A percentile compares a stretch with the other conserved stretches of the same genome.
Evolutionary conservation across 2,329 filamentous ascomycete genomes (phyloP).

Genomic region (Mycogone perniciosa): DNA sequence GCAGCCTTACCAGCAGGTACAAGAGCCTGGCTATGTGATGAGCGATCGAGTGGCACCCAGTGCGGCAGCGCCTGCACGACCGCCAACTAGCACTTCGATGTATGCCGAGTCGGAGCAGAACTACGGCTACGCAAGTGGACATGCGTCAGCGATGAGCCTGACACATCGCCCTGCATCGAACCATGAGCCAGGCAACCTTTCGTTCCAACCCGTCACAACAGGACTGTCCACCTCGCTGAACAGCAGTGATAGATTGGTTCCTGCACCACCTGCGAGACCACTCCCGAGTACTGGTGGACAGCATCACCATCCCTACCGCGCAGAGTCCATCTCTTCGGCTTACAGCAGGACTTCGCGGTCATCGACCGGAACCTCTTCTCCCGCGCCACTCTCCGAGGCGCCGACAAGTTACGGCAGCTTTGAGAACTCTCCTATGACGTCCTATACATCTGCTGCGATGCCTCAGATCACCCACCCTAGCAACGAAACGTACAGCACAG

Average conservation of each 20-base stretch:
- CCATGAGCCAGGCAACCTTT: constrained; percentile 14
- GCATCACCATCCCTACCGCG: constrained; percentile 19
- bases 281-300: constrained; percentile 14
- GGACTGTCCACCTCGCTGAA: constrained; percentile 10
- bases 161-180: constrained; percentile 14
- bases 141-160: constrained; percentile 12
- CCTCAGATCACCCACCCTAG: background rate
- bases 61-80: constrained; percentile 13
- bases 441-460: constrained; percentile 5
- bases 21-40: constrained; percentile 22
- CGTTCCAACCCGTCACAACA: constrained; percentile 18
- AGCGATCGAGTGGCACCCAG: constrained; percentile 20
- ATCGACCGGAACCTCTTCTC: constrained; percentile 7
- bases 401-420: constrained; percentile 10
- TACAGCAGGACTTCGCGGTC: constrained; percentile 16
- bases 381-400: constrained; percentile 9
- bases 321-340: constrained; percentile 20
- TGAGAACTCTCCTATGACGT: constrained; percentile 10
- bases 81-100: constrained; percentile 12
- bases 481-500: constrained; percentile 15
- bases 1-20: constrained; percentile 13
- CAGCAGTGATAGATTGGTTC: constrained; percentile 18
- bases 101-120: constrained; percentile 23
- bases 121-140: constrained; percentile 21
- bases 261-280: constrained; percentile 15